phyloP scores from a whole-genome alignment of 2,329 filamentous ascomycete genomes.

The Biscogniauxia mediterranea region DNA sequence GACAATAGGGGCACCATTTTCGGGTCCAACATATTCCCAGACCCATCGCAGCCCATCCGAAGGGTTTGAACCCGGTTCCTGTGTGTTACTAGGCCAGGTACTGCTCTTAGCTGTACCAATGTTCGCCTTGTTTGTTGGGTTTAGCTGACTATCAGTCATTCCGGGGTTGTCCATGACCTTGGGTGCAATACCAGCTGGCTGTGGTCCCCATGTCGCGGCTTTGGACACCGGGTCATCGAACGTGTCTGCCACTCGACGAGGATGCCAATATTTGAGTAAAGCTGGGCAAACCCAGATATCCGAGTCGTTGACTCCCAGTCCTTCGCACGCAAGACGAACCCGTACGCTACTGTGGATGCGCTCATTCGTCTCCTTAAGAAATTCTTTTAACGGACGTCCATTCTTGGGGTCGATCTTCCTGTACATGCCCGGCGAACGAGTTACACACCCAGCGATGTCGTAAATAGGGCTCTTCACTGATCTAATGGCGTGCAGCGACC shows the following conservation, averaged over 20 bases:
- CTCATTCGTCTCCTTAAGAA: constrained; percentile 53
- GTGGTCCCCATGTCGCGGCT: constrained; percentile 20
- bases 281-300: constrained; percentile 47
- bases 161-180: background rate
- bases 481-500: constrained; percentile 46
- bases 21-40: constrained; percentile 52
- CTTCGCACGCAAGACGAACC: constrained; percentile 49
- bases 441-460: constrained; percentile 41
- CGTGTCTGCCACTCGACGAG: constrained; percentile 35
- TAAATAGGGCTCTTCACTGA: constrained; percentile 41
- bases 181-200: constrained; percentile 20
- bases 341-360: constrained; percentile 54
- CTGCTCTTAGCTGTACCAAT: background rate
- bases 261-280: constrained; percentile 42
- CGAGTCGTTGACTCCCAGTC: constrained; percentile 49
- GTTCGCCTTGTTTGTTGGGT: background rate
- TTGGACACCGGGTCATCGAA: constrained; percentile 37
- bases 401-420: constrained; percentile 42
- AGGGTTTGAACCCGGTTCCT: constrained; percentile 7
- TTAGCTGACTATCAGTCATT: background rate
- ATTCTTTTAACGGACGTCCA: constrained; percentile 35
- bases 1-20: constrained; percentile 39
- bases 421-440: constrained; percentile 49
- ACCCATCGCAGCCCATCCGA: constrained; percentile 44
- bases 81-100: background rate